phyloP scores from a whole-genome alignment of 139 green algal species.

The Pseudopediastrum boryanum region DNA sequence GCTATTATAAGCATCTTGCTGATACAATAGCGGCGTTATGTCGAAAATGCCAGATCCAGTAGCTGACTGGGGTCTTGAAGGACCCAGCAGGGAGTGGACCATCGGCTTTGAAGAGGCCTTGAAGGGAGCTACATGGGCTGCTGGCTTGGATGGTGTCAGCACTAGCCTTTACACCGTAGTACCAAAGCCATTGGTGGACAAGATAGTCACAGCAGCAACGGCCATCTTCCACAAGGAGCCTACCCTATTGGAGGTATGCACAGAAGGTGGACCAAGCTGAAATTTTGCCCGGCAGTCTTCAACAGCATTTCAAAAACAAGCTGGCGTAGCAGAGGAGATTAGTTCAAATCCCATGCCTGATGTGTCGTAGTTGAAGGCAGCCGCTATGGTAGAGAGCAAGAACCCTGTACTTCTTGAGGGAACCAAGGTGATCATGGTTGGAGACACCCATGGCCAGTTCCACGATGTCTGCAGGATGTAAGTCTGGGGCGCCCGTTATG shows the following conservation, averaged over 20 bases:
- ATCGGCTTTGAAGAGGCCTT: neutral
- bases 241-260: slow-evolving; percentile 47
- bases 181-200: neutral
- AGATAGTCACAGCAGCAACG: neutral
- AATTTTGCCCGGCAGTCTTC: neutral
- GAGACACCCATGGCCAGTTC: slow-evolving; percentile 92
- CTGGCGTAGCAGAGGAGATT: too few relatives aligned
- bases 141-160: too few relatives aligned
- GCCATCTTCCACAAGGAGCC: slow-evolving; percentile 33
- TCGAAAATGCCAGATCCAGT: too few relatives aligned
- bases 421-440: slow-evolving; percentile 70
- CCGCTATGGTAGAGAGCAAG: too few relatives aligned
- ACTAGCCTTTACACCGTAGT: too few relatives aligned
- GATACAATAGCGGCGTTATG: too few relatives aligned
- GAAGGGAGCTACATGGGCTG: too few relatives aligned
- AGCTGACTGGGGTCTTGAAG: neutral
- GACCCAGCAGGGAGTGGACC: neutral
- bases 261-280: neutral
- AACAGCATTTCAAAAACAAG: too few relatives aligned
- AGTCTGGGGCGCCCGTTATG: slow-evolving; percentile 9
- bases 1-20: too few relatives aligned
- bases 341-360: neutral
- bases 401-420: slow-evolving; percentile 1
- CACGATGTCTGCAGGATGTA: slow-evolving; percentile 80
- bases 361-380: neutral